phyloP scores from a whole-genome alignment of 768 basidiomycete genomes.

The Leccinum pellstonianum region DNA sequence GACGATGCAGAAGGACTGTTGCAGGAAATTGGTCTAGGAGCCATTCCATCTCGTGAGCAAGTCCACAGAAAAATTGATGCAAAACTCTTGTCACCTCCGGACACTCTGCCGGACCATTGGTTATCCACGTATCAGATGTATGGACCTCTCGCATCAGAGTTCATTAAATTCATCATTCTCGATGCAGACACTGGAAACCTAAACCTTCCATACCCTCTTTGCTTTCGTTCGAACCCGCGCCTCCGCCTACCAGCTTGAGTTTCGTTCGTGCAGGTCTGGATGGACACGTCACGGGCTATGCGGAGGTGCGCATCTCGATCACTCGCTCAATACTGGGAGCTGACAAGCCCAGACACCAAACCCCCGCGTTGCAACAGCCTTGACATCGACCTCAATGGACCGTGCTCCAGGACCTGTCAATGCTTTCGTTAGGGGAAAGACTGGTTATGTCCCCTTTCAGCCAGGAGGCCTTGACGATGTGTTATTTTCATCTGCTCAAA shows the following conservation, averaged over 20 bases:
- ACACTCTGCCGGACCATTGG: conserved; percentile 66
- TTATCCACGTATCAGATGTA: conserved; percentile 85
- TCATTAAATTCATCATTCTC: conserved; percentile 11
- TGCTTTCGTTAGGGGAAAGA: conserved; percentile 91
- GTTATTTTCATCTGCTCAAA: conserved; percentile 32
- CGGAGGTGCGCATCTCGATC: conserved; percentile 54
- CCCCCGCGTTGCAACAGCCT: conserved; percentile 58
- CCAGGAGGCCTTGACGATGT: conserved; percentile 88
- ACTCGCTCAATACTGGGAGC: conserved; percentile 1
- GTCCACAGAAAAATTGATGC: conserved; percentile 72
- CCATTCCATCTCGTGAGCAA: conserved; percentile 54
- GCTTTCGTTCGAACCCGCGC: conserved; percentile 63
- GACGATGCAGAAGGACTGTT: conserved; percentile 46
- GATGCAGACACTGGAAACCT: conserved; percentile 69
- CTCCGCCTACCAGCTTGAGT: conserved; percentile 69
- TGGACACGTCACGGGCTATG: conserved; percentile 78
- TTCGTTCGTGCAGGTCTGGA: conserved; percentile 79
- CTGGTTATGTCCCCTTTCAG: conserved; percentile 88
- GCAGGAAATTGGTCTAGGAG: conserved; percentile 54
- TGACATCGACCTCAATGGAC: conserved; percentile 82
- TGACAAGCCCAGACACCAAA: conserved; percentile 48
- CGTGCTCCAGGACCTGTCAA: conserved; percentile 77
- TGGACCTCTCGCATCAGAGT: conserved; percentile 25
- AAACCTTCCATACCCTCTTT: conserved; percentile 60
- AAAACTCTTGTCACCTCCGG: conserved; percentile 68